Percentiles rank a stretch among this genome's conserved stretches.
Evolutionary conservation across 2,329 filamentous ascomycete species (phyloP).

Genomic region (Xylaria sp.): DNA sequence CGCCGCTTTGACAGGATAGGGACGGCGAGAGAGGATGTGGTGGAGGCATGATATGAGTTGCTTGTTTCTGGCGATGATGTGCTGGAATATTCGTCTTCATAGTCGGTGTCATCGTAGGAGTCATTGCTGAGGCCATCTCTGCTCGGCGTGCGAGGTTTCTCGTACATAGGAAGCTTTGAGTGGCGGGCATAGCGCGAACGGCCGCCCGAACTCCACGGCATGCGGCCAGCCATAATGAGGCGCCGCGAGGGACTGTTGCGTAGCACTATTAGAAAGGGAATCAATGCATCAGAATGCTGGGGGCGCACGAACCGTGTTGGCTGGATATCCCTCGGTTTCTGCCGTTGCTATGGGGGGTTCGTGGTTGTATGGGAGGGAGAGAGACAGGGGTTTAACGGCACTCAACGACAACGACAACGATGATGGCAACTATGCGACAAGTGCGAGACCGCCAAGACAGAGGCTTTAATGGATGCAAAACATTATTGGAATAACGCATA

Average conservation of each 20-base stretch:
- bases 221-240: slow-evolving; percentile 53
- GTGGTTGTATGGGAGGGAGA: neutral
- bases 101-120: slow-evolving; percentile 51
- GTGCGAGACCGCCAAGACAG: slow-evolving; percentile 1
- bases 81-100: slow-evolving; percentile 48
- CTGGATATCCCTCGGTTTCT: neutral
- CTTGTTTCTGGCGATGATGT: slow-evolving; percentile 53
- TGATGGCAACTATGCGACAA: neutral
- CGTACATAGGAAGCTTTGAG: slow-evolving; percentile 56
- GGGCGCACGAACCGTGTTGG: slow-evolving; percentile 14
- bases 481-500: neutral
- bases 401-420: neutral
- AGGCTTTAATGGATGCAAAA: neutral
- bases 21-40: slow-evolving; percentile 48
- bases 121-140: slow-evolving; percentile 61
- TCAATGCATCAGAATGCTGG: neutral
- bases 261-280: neutral
- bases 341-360: slow-evolving; percentile 1
- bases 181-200: slow-evolving; percentile 52
- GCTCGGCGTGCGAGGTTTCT: slow-evolving; percentile 47
- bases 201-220: slow-evolving; percentile 53
- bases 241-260: slow-evolving; percentile 17
- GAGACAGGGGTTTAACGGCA: neutral
- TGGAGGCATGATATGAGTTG: slow-evolving; percentile 61
- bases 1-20: slow-evolving; percentile 50